Evolutionary conservation across 805 yeast species (phyloP), one percentile per base, ranked within the genome.

Genomic region (Kazachstania taianensis): DNA sequence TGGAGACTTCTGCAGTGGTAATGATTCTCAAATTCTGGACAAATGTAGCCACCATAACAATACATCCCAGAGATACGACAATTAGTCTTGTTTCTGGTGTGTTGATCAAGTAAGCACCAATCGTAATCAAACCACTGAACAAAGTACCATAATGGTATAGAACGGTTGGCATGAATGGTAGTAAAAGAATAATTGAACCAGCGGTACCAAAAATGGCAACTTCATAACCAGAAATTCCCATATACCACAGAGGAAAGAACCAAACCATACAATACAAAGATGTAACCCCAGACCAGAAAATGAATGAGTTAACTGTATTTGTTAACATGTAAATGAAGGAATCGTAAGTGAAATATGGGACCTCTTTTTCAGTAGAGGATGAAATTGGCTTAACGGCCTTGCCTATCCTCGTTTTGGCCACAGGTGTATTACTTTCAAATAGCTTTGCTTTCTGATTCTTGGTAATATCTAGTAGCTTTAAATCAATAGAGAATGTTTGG

Each of bases 231-330:
- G 94, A 81, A 30, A 92, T 80, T 5, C 96, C 97, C 96, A 92
- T 86, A 54, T 81, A 73, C 98, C 98, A 92, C 43, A 92, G 66
- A 8, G 98, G 98, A 69, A 92, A 92, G 63, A 83, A 84, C 98
- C 98, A 92, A 34, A 92, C 77, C 52, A 92, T 77, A 38, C 92
- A 70, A 30, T 85, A 80, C 40, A 92, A 65, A 0, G 95, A 74
- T 3, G 97, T 81, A 29, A 75, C 44, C 16, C 78, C 77, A 0
- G 96, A 69, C 96, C 96, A 92, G 56, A 83, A 84, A 38, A 84
- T 67, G 53, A 75, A 78, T 3, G 89, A 69, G 53, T 87, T 86
- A 50, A 73, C 52, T 12, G 68, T 54, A 49, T 49, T 52, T 4
- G 52, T 44, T 12, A 53, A 31, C 54, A 67, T 35, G 55, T 69